A percentile compares a stretch with the other conserved stretches of the same genome.
Evolutionary conservation across 352 stramenopile species (phyloP).

Genomic region (Phytopythium mirpurense): DNA sequence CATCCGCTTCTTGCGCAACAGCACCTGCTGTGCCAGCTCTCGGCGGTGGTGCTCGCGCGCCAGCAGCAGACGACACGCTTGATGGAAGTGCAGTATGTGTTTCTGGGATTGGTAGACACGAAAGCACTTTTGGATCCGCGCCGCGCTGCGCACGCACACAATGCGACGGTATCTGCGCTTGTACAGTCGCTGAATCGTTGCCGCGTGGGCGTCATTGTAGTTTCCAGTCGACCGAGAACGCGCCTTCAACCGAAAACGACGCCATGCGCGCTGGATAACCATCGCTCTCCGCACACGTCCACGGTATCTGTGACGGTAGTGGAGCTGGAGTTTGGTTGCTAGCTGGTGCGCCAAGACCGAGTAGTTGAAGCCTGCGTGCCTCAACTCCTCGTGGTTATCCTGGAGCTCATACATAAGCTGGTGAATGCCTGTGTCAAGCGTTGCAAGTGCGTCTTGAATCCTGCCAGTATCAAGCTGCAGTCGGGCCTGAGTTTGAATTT

Average conservation of each 20-base stretch:
- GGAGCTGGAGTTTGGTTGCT: slow-evolving; percentile 27
- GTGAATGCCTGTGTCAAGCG: slow-evolving; percentile 41
- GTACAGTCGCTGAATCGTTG: slow-evolving; percentile 32
- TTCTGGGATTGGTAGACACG: slow-evolving; percentile 35
- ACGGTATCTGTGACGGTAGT: slow-evolving; percentile 27
- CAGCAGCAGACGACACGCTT: slow-evolving; percentile 25
- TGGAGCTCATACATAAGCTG: slow-evolving; percentile 35
- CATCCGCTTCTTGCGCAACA: slow-evolving; percentile 14
- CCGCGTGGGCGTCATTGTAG: slow-evolving; percentile 20
- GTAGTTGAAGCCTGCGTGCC: slow-evolving; percentile 35
- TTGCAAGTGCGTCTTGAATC: slow-evolving; percentile 31
- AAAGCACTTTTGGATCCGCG: slow-evolving; percentile 38
- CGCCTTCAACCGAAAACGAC: slow-evolving; percentile 13
- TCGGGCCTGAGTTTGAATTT: slow-evolving; percentile 15
- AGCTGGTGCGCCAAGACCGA: slow-evolving; percentile 29
- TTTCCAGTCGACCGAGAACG: slow-evolving; percentile 4
- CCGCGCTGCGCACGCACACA: slow-evolving; percentile 13
- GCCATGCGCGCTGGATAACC: slow-evolving; percentile 36
- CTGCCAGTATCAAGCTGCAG: slow-evolving; percentile 15
- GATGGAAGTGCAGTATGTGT: slow-evolving; percentile 25
- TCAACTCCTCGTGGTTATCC: slow-evolving; percentile 24
- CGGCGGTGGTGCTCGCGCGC: slow-evolving; percentile 13
- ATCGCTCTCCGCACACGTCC: slow-evolving; percentile 17
- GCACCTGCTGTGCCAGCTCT: slow-evolving; percentile 13
- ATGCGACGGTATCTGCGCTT: slow-evolving; percentile 14